These are phyloP conservation scores for Solanum ossicruentum DNA, from an alignment of 257 asterid species.

Conservation along the genomic window DNA sequence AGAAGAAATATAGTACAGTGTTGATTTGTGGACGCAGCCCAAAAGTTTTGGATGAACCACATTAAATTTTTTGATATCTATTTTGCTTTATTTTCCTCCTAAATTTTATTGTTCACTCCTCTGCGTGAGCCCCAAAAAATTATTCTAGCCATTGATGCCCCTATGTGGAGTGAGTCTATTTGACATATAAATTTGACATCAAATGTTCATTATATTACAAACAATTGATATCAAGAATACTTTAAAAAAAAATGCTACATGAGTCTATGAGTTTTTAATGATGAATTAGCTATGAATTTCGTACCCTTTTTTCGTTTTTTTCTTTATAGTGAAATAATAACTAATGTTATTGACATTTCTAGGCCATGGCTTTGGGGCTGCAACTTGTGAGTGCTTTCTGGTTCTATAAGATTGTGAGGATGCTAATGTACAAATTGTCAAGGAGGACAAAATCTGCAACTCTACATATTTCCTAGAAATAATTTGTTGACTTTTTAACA, in stretches of 20 bases:
- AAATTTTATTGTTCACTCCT: no score
- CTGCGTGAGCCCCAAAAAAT: no score
- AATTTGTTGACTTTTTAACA: not conserved
- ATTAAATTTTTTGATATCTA: no score
- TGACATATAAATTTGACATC: not conserved
- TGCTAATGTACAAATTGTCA: slow-evolving; percentile 51
- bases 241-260: no score
- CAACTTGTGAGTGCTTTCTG: slow-evolving; percentile 76
- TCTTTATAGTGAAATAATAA: not conserved
- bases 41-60: no score
- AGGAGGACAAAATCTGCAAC: slow-evolving; percentile 27
- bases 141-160: no score
- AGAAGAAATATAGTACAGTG: no score
- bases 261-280: not conserved
- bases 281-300: not conserved
- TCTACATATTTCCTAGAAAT: slow-evolving; percentile 2
- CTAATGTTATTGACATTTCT: not conserved
- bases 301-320: not conserved
- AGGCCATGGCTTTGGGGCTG: slow-evolving; percentile 89
- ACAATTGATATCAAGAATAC: not conserved
- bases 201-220: not conserved
- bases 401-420: slow-evolving; percentile 79
- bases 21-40: no score
- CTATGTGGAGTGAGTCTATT: not conserved
- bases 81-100: no score